Base-by-base conservation (phyloP, 2,329 filamentous ascomycete species). In the Cladosporium austrohemisphaericum region DNA sequence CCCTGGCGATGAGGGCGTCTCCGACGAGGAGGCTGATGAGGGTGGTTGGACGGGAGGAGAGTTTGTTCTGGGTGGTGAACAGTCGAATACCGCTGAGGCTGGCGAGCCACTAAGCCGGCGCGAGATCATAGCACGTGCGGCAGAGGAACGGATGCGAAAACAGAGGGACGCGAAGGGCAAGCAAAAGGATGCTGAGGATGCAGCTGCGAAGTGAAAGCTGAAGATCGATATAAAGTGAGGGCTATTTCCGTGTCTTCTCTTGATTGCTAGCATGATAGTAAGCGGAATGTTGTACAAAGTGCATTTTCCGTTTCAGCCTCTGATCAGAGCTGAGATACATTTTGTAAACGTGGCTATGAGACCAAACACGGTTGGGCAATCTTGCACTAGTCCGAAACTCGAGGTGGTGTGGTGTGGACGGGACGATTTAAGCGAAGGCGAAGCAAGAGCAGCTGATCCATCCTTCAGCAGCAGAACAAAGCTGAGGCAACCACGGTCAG, bases 21-120 rank as follows among this genome's bases (percentile, higher is more conserved):
- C 63, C 20, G 79, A 77, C 33, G 76, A 80, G 57, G 73, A 76
- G 23, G 75, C 85, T 55, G 85, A 90, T 61, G 79, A 85, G 57
- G 84, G 85, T 3, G 86, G 85, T 0, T 91, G 86, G 86, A 84
- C 78, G 0, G 88, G 88, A 4, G 88, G 88, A 2, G 82, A 88
- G 60, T 92, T 86, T 67, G 83, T 89, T 13, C 75, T 72, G 32
- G 69, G 68, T 26, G 60, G 61, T 29, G 65, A 66, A 2, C 16
- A 47, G 2, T 46, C 32, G 10, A 23, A 6, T 2, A 19, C 23
- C 8, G 16, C 40, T 11, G 33, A 9, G 8, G 37, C 43, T n/a
- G 32, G 68, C 5, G 61, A 56, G n/a, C 71, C 67, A 8, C 62
- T 88, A 67, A 85, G 74, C 57, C 74, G 87, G 54, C 78, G 89